Conservation (phyloP, 169 alveolate genomes). For the Perkinsus olseni region DNA sequence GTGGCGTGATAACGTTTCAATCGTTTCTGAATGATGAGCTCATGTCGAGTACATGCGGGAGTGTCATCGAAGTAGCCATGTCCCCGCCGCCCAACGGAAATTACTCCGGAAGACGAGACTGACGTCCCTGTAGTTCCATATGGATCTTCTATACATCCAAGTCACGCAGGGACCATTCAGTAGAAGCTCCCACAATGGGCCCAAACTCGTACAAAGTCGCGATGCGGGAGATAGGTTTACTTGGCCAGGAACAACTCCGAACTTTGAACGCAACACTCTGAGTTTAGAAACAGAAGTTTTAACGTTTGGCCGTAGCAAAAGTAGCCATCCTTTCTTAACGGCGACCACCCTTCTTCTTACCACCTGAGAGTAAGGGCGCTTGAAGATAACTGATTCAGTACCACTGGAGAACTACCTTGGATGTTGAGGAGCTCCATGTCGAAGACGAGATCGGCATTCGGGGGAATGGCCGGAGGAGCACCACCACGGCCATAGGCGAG, state of each 20-base stretch:
- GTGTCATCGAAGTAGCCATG: too few relatives aligned
- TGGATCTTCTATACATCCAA: neutral
- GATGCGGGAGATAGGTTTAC: too few relatives aligned
- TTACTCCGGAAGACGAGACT: too few relatives aligned
- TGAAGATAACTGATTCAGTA: too few relatives aligned
- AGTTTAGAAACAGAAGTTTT: neutral
- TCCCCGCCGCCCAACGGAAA: too few relatives aligned
- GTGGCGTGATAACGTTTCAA: neutral
- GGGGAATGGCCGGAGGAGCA: neutral
- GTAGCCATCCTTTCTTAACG: neutral
- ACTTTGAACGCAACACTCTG: neutral
- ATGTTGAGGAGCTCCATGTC: neutral
- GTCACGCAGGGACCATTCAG: neutral
- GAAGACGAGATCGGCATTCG: neutral
- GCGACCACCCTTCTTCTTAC: neutral
- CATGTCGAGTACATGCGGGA: too few relatives aligned
- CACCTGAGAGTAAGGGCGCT: too few relatives aligned
- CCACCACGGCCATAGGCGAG: slow-evolving; percentile 8
- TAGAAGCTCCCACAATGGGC: neutral
- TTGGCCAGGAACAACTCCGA: neutral
- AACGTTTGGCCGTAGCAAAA: neutral
- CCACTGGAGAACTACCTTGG: too few relatives aligned
- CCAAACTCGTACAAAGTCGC: neutral
- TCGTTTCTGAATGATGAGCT: neutral
- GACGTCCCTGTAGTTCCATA: neutral